These are phyloP conservation scores for Fusarium palustre DNA, from an alignment of 2,329 filamentous ascomycete genomes.

Conservation along the genomic window DNA sequence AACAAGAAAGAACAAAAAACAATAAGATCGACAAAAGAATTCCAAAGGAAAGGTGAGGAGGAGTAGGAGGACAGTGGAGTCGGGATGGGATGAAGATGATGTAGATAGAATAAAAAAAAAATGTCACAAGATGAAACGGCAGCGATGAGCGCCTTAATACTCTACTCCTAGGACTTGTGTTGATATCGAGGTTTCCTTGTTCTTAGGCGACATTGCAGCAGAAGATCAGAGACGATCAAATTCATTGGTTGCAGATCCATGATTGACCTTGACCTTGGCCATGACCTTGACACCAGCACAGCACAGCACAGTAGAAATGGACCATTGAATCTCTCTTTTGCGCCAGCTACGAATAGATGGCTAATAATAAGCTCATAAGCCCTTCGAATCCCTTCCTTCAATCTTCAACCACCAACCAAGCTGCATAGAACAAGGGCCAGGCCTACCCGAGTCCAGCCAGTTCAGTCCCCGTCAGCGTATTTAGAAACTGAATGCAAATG, in stretches of 20 bases:
- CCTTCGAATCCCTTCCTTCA: slow-evolving; percentile 2
- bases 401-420: slow-evolving; percentile 31
- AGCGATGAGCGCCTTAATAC: slow-evolving; percentile 32
- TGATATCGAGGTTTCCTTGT: slow-evolving; percentile 3
- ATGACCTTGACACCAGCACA: too few relatives aligned
- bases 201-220: slow-evolving; percentile 21
- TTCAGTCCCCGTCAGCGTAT: slow-evolving; percentile 5
- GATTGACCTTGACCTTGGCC: neutral
- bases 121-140: slow-evolving; percentile 33
- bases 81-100: slow-evolving; percentile 31
- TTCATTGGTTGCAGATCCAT: slow-evolving; percentile 31
- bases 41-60: slow-evolving; percentile 20
- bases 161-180: neutral
- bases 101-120: neutral
- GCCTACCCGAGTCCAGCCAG: slow-evolving; percentile 1
- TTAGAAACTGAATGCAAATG: slow-evolving; percentile 15
- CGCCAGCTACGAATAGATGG: slow-evolving; percentile 30
- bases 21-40: slow-evolving; percentile 32
- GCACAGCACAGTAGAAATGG: slow-evolving; percentile 1
- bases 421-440: slow-evolving; percentile 7
- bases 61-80: slow-evolving; percentile 11
- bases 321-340: slow-evolving; percentile 8
- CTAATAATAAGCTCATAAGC: slow-evolving; percentile 23
- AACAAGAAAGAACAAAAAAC: slow-evolving; percentile 24
- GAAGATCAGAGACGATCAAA: slow-evolving; percentile 3